These are phyloP conservation scores for Backusella mclennaniae DNA, from an alignment of 192 early-diverging fungal species.

Conservation along the genomic window DNA sequence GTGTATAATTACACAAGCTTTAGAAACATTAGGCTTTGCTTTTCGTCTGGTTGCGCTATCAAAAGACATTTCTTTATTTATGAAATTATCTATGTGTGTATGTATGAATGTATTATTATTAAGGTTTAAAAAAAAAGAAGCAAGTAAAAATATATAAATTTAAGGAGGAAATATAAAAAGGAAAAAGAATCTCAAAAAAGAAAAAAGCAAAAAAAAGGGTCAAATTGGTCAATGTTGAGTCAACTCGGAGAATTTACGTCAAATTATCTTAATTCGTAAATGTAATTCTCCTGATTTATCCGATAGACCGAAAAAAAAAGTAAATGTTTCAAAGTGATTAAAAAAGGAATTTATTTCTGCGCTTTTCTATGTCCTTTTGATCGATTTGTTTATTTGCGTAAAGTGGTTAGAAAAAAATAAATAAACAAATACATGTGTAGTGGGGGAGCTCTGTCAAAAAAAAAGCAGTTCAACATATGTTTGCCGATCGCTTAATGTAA, in stretches of 20 bases:
- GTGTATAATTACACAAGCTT: conserved; percentile 60
- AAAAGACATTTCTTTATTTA: not conserved
- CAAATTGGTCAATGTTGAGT: not conserved
- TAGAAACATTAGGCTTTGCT: conserved; percentile 78
- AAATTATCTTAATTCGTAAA: not conserved
- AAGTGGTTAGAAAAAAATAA: not conserved
- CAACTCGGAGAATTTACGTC: not conserved
- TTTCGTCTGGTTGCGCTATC: not conserved
- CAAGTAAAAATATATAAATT: not conserved
- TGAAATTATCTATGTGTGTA: no score
- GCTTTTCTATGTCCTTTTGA: not conserved
- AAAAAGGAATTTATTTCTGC: not conserved
- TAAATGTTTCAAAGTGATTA: not conserved
- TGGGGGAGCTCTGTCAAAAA: no score
- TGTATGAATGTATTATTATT: no score
- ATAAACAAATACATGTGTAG: not conserved
- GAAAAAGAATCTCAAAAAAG: not conserved
- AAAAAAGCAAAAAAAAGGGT: not conserved
- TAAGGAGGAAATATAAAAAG: not conserved
- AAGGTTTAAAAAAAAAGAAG: not conserved
- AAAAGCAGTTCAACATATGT: no score
- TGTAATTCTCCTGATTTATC: not conserved
- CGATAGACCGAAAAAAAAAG: not conserved
- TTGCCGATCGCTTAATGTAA: no score
- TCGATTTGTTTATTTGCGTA: no score